Conservation (phyloP, 1,284 basidiomycete genomes). For the Trametes pubescens region DNA sequence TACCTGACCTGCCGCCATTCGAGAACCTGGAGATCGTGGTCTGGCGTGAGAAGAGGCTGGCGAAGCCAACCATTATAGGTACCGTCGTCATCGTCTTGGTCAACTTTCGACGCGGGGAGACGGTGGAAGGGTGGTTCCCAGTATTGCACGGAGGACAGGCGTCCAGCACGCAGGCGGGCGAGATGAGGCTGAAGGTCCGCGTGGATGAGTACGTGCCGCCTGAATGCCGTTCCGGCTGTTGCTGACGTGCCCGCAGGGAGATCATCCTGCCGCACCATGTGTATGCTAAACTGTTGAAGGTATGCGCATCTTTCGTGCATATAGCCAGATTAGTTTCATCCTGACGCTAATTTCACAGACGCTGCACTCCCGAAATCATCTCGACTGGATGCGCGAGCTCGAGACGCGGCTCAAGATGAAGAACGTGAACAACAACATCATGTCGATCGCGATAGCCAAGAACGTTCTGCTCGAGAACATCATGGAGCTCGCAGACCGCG, state of each 20-base stretch:
- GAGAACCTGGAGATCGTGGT: conserved; percentile 69
- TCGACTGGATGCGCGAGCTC: conserved; percentile 79
- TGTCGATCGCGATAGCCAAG: conserved; percentile 73
- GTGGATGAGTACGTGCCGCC: conserved; percentile 75
- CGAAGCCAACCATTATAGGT: conserved; percentile 65
- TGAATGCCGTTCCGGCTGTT: conserved; percentile 17
- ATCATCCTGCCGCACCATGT: conserved; percentile 72
- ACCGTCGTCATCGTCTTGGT: conserved; percentile 68
- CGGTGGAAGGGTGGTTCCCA: conserved; percentile 86
- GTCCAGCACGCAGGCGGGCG: conserved; percentile 70
- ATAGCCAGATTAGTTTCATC: not conserved
- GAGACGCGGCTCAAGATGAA: conserved; percentile 72
- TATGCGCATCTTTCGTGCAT: conserved; percentile 30
- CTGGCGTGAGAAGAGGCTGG: conserved; percentile 70
- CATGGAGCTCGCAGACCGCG: conserved; percentile 67
- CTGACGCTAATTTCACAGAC: conserved; percentile 47
- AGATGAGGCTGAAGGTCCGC: conserved; percentile 73
- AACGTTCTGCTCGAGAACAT: conserved; percentile 72
- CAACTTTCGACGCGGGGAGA: conserved; percentile 76
- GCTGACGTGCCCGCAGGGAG: conserved; percentile 56
- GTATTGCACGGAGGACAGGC: conserved; percentile 60
- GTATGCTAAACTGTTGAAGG: conserved; percentile 65
- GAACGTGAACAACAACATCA: conserved; percentile 63
- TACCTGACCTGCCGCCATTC: conserved; percentile 77
- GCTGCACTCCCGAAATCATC: conserved; percentile 67